Percentiles rank a stretch among this genome's conserved stretches.
Conservation (phyloP, 169 alveolate genomes). For the Cryptosporidium ubiquitum region DNA sequence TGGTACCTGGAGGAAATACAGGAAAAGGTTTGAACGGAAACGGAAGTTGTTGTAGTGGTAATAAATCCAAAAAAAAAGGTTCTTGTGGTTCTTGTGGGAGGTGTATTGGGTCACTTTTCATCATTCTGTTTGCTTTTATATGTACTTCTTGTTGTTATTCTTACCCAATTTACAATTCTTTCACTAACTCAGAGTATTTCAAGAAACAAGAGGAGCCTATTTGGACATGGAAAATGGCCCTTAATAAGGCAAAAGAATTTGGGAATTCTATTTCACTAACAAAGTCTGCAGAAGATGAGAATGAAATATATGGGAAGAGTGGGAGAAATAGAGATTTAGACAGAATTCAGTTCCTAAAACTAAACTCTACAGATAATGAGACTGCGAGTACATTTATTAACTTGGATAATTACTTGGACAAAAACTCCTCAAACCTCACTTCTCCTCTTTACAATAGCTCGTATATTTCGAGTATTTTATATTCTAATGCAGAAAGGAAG, state of each 20-base stretch:
- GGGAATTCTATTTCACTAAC: conserved; percentile 10
- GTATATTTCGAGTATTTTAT: neutral
- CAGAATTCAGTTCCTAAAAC: neutral
- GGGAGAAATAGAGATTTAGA: neutral
- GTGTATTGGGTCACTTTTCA: conserved; percentile 44
- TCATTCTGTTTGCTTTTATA: conserved; percentile 54
- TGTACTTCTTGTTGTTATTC: conserved; percentile 42
- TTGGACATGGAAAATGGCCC: conserved; percentile 59
- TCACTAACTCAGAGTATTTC: conserved; percentile 40
- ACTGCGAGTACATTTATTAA: neutral
- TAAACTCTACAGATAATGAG: neutral
- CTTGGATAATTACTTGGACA: neutral
- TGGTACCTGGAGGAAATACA: conserved; percentile 4
- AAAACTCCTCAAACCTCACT: neutral
- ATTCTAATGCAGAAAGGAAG: conserved; percentile 2
- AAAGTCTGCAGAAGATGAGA: neutral
- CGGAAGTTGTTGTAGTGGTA: conserved; percentile 7
- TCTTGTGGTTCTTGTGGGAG: conserved; percentile 50
- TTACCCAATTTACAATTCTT: conserved; percentile 36
- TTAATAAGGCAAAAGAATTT: neutral
- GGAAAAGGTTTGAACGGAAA: neutral
- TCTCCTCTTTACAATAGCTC: neutral
- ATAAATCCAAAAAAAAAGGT: neutral
- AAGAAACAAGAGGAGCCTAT: conserved; percentile 40
- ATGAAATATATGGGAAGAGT: neutral